Evolutionary conservation across 2,329 filamentous ascomycete species (phyloP), one percentile per base, ranked within the genome.

Genomic region (Calonectria multiphialidica): DNA sequence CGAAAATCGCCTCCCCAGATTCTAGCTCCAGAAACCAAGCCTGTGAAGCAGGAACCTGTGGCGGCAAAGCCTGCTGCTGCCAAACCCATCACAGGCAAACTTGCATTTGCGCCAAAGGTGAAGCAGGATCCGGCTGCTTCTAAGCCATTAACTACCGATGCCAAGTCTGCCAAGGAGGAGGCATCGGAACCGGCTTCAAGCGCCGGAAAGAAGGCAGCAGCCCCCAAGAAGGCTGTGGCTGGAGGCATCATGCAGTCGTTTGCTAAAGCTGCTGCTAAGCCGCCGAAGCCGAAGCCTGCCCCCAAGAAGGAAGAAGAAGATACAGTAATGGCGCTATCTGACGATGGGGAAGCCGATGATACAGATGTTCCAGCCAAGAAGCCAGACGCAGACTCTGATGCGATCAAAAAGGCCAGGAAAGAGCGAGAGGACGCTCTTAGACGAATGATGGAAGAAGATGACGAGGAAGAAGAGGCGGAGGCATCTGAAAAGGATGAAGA

Each of bases 201-300:
- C 45, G 65, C 66, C 6, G 66, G 71, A 16, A 84, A 83, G 68
- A 86, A 85, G 68, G 66, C 82, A 5, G 78, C 83, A 23, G 74
- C 85, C 6, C 44, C 77, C 3, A 95, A 94, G 79, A 90, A 90
- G 69, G 89, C 90, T 66, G 87, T 86, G 18, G 90, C 92, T 15
- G 86, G 84, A 3, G 90, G 90, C 71, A 90, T 97, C 30, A 95
- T 97, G 87, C 92, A 93, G 72, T 93, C 94, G 0, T 97, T 97
- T 81, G 93, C 94, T 16, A 94, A 93, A 78, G 86, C 87, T 6
- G 83, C 82, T 4, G 77, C 81, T 5, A 83, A 80, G 62, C 79
- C 86, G 0, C 78, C 83, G 5, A 87, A 86, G 77, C 86, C 92
- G 5, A 94, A 92, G 78, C 75, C 78, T 12, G 71, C 77, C 8